These are phyloP conservation scores for Bolboschoenoplectus hybrid DNA, from an alignment of 202 grass and related monocot species.

Conservation along the genomic window DNA sequence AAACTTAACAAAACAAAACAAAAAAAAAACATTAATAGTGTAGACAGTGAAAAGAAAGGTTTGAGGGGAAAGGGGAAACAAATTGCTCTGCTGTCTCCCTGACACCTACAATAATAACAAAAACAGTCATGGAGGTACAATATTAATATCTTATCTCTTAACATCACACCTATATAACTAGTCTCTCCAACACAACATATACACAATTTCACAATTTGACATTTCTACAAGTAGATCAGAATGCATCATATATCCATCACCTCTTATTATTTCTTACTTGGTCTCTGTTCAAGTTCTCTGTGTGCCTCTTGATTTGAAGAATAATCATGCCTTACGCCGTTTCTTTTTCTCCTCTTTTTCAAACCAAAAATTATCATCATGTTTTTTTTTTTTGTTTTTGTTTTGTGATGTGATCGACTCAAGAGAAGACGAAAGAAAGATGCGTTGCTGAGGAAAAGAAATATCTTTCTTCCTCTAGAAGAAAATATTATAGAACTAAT, in stretches of 20 bases:
- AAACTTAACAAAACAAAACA: background rate
- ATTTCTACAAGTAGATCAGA: background rate
- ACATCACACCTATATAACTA: background rate
- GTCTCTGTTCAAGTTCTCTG: background rate
- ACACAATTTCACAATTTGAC: background rate
- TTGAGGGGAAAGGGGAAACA: slow-evolving; percentile 73
- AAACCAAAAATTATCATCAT: background rate
- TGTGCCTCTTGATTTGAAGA: background rate
- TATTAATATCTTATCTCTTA: slow-evolving; percentile 16
- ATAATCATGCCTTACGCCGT: background rate
- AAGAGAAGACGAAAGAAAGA: background rate
- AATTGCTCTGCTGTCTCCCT: slow-evolving; percentile 78
- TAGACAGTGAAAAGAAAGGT: slow-evolving; percentile 33
- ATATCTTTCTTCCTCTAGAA: no score
- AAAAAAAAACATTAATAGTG: background rate
- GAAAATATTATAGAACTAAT: no score
- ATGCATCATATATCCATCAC: slow-evolving; percentile 11
- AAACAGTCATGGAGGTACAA: slow-evolving; percentile 11
- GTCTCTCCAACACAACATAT: background rate
- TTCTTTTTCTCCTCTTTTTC: background rate
- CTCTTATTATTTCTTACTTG: background rate
- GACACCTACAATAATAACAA: slow-evolving; percentile 64
- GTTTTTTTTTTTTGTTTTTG: background rate
- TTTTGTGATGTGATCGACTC: background rate
- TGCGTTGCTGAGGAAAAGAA: background rate